Conservation (phyloP, 352 stramenopile species). For the Phytophthora boehmeriae region DNA sequence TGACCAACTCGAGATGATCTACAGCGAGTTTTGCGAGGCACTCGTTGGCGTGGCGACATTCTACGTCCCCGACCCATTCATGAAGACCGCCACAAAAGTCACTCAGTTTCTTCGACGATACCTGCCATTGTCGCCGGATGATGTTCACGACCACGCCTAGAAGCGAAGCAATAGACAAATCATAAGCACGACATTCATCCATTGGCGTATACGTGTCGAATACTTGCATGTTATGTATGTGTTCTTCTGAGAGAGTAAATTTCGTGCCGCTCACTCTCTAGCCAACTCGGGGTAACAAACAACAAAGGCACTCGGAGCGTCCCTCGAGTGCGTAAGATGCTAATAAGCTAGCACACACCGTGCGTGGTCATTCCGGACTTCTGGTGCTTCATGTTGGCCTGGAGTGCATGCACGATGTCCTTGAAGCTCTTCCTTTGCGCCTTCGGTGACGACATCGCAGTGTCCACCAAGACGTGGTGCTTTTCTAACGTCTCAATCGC, state of each 20-base stretch:
- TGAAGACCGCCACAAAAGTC: slow-evolving; percentile 54
- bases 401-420: slow-evolving; percentile 71
- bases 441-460: slow-evolving; percentile 81
- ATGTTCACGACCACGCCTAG: slow-evolving; percentile 47
- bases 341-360: slow-evolving; percentile 68
- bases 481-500: slow-evolving; percentile 83
- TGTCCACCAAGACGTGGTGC: slow-evolving; percentile 75
- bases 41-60: slow-evolving; percentile 58
- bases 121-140: slow-evolving; percentile 65
- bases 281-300: slow-evolving; percentile 16
- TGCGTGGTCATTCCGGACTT: slow-evolving; percentile 78
- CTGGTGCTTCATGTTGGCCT: slow-evolving; percentile 76
- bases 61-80: slow-evolving; percentile 72
- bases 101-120: slow-evolving; percentile 78
- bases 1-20: slow-evolving; percentile 72
- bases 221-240: slow-evolving; percentile 27
- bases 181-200: too few relatives aligned
- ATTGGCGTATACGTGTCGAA: slow-evolving; percentile 9
- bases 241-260: slow-evolving; percentile 14
- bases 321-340: background rate
- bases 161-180: background rate
- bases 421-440: slow-evolving; percentile 70
- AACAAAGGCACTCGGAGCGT: slow-evolving; percentile 12
- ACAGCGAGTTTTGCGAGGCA: slow-evolving; percentile 74
- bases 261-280: slow-evolving; percentile 19